These are phyloP conservation scores for Fusarium anguioides DNA, from an alignment of 2,329 filamentous ascomycete genomes.

Conservation along the genomic window DNA sequence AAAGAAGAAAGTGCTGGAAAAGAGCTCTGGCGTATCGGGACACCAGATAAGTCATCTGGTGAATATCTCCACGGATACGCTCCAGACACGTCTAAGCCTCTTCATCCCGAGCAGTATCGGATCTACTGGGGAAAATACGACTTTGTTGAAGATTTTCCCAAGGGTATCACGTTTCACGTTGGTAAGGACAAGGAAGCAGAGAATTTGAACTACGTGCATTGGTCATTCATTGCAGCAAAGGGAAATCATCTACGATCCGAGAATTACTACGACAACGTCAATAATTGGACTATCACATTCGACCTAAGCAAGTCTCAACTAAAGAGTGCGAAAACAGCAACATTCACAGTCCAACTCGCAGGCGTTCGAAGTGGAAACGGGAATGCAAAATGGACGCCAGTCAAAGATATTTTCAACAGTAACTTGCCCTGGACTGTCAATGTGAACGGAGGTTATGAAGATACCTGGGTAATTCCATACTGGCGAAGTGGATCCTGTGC, in stretches of 20 bases:
- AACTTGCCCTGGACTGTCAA: slow-evolving; percentile 44
- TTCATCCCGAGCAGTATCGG: slow-evolving; percentile 64
- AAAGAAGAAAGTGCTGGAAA: slow-evolving; percentile 23
- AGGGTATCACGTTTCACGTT: slow-evolving; percentile 66
- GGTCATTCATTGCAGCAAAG: slow-evolving; percentile 69
- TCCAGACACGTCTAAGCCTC: slow-evolving; percentile 58
- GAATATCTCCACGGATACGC: slow-evolving; percentile 68
- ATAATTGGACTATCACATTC: slow-evolving; percentile 69
- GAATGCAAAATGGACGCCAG: slow-evolving; percentile 34
- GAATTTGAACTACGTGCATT: slow-evolving; percentile 72
- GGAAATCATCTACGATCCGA: slow-evolving; percentile 58
- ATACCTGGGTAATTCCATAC: slow-evolving; percentile 66
- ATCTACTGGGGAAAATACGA: slow-evolving; percentile 71
- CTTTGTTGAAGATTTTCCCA: slow-evolving; percentile 66
- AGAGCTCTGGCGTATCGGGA: slow-evolving; percentile 32
- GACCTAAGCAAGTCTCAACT: slow-evolving; percentile 51
- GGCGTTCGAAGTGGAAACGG: slow-evolving; percentile 32
- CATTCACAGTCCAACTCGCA: slow-evolving; percentile 34
- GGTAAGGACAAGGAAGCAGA: slow-evolving; percentile 59
- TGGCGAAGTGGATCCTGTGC: slow-evolving; percentile 60
- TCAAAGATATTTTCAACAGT: slow-evolving; percentile 4
- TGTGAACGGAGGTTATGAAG: slow-evolving; percentile 53
- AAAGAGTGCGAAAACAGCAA: slow-evolving; percentile 50
- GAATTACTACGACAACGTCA: slow-evolving; percentile 58
- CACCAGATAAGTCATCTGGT: slow-evolving; percentile 64